Percentiles rank a stretch among this genome's conserved stretches.
Evolutionary conservation across 495 filamentous ascomycete genomes (phyloP).

Genomic region (Hyaloscypha finlandica): DNA sequence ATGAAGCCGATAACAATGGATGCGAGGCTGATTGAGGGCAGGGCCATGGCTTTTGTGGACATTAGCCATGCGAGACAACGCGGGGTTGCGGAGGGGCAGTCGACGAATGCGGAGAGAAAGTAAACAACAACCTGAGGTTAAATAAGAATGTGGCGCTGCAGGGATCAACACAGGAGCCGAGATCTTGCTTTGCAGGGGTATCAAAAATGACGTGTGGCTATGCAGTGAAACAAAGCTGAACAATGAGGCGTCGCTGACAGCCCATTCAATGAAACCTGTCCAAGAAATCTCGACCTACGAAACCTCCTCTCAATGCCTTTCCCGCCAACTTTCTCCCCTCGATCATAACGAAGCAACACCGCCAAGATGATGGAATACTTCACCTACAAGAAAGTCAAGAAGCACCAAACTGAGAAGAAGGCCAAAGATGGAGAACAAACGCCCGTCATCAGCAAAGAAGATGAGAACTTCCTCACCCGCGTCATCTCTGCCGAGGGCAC

Average conservation of each 20-base stretch:
- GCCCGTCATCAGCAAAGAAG: conserved; percentile 32
- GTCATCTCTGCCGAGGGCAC: conserved; percentile 33
- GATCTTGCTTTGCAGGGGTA: conserved; percentile 16
- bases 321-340: conserved; percentile 8
- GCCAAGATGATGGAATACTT: conserved; percentile 47
- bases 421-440: conserved; percentile 23
- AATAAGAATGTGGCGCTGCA: not conserved
- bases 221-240: not conserved
- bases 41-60: conserved; percentile 16
- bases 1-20: conserved; percentile 31
- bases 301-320: not conserved
- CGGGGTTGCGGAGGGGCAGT: conserved; percentile 2
- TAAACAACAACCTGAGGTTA: conserved; percentile 10
- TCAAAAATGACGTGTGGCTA: conserved; percentile 24
- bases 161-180: not conserved
- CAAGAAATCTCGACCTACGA: not conserved
- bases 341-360: not conserved
- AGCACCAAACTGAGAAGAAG: conserved; percentile 46
- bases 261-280: conserved; percentile 15
- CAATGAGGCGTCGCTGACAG: conserved; percentile 6
- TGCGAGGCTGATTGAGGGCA: conserved; percentile 21
- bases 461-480: conserved; percentile 32
- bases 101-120: not conserved
- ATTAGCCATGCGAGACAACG: not conserved
- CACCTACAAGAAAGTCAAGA: conserved; percentile 51